Conservation (phyloP, 2,329 filamentous ascomycete species). For the Penicillium sp. region DNA sequence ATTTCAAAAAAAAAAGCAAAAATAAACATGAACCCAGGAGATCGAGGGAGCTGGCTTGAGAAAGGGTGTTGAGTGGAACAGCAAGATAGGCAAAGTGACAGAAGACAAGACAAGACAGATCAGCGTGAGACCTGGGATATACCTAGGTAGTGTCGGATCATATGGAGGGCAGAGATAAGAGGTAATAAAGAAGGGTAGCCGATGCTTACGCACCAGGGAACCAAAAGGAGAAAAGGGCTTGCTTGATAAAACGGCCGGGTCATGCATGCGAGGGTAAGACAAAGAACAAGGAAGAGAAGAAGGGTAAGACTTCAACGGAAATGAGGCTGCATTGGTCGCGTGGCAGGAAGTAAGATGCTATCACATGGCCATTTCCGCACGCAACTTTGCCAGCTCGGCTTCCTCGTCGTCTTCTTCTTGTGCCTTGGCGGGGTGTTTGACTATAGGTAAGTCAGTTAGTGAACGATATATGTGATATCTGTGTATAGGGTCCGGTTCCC, state of each 20-base stretch:
- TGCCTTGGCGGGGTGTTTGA: slow-evolving; percentile 50
- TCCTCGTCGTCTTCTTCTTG: slow-evolving; percentile 90
- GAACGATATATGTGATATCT: background rate
- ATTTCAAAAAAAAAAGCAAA: slow-evolving; percentile 2
- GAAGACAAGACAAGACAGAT: background rate
- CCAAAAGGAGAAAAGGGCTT: slow-evolving; percentile 12
- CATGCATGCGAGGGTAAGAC: slow-evolving; percentile 20
- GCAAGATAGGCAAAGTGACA: slow-evolving; percentile 8
- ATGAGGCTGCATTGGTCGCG: slow-evolving; percentile 10
- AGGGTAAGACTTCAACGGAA: slow-evolving; percentile 1
- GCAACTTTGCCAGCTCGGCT: slow-evolving; percentile 86
- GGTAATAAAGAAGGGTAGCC: slow-evolving; percentile 5
- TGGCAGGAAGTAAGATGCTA: slow-evolving; percentile 10
- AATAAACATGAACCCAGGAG: background rate
- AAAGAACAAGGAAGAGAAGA: slow-evolving; percentile 10
- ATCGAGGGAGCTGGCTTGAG: background rate
- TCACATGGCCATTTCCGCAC: slow-evolving; percentile 96
- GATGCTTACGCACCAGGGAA: slow-evolving; percentile 10
- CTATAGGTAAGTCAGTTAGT: slow-evolving; percentile 27
- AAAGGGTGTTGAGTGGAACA: slow-evolving; percentile 10
- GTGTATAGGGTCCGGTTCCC: background rate
- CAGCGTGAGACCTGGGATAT: background rate
- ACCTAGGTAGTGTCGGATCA: background rate
- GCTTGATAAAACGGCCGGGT: slow-evolving; percentile 20
- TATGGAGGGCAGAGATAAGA: background rate